Evolutionary conservation across 495 filamentous ascomycete genomes (phyloP).

Genomic region (Hypoxylon fuscum): DNA sequence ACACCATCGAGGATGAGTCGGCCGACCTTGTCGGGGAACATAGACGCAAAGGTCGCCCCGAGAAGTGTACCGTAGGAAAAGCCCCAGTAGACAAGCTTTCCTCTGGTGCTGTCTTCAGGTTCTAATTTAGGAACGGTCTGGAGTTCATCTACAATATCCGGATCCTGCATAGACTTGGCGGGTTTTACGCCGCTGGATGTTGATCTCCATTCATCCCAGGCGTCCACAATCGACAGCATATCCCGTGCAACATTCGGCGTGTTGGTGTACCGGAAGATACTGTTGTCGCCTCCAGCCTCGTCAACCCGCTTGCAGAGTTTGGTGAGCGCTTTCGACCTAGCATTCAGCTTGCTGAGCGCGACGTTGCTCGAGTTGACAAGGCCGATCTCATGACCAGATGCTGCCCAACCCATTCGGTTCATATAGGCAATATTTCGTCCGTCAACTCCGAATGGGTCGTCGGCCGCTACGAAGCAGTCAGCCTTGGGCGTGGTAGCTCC

Average conservation of each 20-base stretch:
- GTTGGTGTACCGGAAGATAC: constrained; percentile 45
- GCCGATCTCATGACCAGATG: constrained; percentile 40
- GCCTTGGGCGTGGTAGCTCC: constrained; percentile 45
- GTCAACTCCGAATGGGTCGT: constrained; percentile 22
- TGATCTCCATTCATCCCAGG: constrained; percentile 49
- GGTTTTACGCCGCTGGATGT: constrained; percentile 8
- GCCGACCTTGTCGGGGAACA: constrained; percentile 56
- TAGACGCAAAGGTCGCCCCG: constrained; percentile 59
- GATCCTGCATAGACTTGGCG: constrained; percentile 10
- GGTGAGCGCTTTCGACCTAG: constrained; percentile 40
- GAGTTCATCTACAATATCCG: constrained; percentile 3
- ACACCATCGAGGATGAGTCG: constrained; percentile 53
- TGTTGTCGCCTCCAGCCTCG: constrained; percentile 35
- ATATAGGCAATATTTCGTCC: constrained; percentile 41
- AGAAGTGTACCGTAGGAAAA: constrained; percentile 69
- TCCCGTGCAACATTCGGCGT: constrained; percentile 44
- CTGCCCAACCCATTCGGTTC: constrained; percentile 32
- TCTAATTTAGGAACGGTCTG: constrained; percentile 4
- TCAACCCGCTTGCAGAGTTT: constrained; percentile 51
- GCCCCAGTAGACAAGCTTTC: constrained; percentile 67
- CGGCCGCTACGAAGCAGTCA: constrained; percentile 42
- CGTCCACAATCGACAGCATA: constrained; percentile 46
- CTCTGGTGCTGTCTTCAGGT: constrained; percentile 31
- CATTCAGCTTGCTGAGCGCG: constrained; percentile 44
- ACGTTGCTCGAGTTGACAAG: constrained; percentile 48